Evolutionary conservation across 176 grass and related monocot genomes (phyloP).

Genomic region (Coix lacrymajobi): DNA sequence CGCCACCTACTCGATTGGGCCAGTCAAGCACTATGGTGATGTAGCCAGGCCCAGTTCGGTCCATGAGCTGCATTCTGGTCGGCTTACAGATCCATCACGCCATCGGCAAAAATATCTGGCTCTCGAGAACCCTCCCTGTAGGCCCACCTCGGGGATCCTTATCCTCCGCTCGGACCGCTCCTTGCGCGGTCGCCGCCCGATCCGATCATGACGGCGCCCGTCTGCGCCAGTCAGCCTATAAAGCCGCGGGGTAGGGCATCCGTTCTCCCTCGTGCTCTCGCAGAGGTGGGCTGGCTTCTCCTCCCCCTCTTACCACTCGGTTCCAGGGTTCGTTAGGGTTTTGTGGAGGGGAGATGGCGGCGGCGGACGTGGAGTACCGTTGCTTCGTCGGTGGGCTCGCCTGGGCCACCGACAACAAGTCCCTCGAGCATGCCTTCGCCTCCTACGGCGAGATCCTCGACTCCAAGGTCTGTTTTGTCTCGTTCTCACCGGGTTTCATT

Average conservation of each 20-base stretch:
- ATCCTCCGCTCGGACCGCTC: conserved; percentile 1
- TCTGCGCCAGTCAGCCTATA: conserved; percentile 37
- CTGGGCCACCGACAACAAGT: conserved; percentile 73
- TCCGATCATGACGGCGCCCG: conserved; percentile 22
- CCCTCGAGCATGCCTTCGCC: conserved; percentile 82
- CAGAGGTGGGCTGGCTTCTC: conserved; percentile 85
- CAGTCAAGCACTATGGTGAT: neutral
- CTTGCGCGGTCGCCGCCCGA: neutral
- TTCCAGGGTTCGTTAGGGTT: conserved; percentile 35
- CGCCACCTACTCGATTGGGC: neutral
- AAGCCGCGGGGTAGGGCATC: conserved; percentile 10
- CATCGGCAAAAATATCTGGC: conserved; percentile 18
- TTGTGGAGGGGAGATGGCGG: conserved; percentile 45
- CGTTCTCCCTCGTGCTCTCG: conserved; percentile 40
- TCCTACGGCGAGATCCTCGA: conserved; percentile 65
- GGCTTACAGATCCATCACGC: conserved; percentile 10
- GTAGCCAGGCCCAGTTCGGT: neutral
- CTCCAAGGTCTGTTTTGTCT: conserved; percentile 51
- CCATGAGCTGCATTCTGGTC: neutral
- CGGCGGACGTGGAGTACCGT: conserved; percentile 77
- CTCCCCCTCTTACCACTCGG: conserved; percentile 47
- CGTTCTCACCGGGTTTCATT: neutral
- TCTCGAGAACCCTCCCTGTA: neutral
- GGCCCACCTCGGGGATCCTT: conserved; percentile 15
- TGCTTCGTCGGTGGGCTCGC: conserved; percentile 95